phyloP scores from a whole-genome alignment of 768 basidiomycete species.

The Termitomyces sp. region DNA sequence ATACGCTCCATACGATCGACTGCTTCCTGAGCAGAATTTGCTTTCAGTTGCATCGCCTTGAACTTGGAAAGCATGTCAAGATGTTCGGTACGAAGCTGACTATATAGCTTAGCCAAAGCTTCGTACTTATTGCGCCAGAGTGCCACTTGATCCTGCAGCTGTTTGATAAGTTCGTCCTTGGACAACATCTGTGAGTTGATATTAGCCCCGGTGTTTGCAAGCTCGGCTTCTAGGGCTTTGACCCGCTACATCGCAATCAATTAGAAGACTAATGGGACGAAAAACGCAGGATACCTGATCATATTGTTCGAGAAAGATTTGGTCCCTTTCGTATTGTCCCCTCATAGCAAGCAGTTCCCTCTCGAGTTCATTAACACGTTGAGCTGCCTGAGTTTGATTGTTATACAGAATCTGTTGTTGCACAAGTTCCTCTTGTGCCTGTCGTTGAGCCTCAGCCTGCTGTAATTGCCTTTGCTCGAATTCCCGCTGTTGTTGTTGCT shows the following conservation, averaged over 20 bases:
- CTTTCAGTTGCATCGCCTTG: constrained; percentile 96
- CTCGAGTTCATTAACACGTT: constrained; percentile 77
- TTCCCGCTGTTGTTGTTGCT: constrained; percentile 77
- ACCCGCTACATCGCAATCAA: constrained; percentile 58
- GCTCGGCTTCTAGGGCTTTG: constrained; percentile 90
- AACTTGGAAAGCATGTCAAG: constrained; percentile 95
- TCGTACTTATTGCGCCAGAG: constrained; percentile 99
- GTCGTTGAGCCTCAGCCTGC: constrained; percentile 83
- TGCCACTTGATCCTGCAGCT: constrained; percentile 93
- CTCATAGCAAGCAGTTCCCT: constrained; percentile 88
- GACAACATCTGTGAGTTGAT: constrained; percentile 81
- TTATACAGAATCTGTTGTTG: constrained; percentile 81
- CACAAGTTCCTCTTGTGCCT: constrained; percentile 85
- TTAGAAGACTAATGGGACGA: not conserved
- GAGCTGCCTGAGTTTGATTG: constrained; percentile 69
- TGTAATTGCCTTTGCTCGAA: constrained; percentile 85
- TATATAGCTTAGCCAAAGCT: constrained; percentile 96
- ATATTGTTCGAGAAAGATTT: constrained; percentile 96
- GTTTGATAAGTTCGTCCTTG: constrained; percentile 94
- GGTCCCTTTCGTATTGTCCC: constrained; percentile 97
- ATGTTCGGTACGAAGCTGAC: constrained; percentile 95
- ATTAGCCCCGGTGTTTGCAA: constrained; percentile 67
- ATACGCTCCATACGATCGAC: constrained; percentile 98
- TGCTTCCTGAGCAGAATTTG: constrained; percentile 96
- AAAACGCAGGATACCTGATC: constrained; percentile 63